These are phyloP conservation scores for Chalaropsis thielavioides DNA, from an alignment of 2,329 filamentous ascomycete species.

Conservation along the genomic window DNA sequence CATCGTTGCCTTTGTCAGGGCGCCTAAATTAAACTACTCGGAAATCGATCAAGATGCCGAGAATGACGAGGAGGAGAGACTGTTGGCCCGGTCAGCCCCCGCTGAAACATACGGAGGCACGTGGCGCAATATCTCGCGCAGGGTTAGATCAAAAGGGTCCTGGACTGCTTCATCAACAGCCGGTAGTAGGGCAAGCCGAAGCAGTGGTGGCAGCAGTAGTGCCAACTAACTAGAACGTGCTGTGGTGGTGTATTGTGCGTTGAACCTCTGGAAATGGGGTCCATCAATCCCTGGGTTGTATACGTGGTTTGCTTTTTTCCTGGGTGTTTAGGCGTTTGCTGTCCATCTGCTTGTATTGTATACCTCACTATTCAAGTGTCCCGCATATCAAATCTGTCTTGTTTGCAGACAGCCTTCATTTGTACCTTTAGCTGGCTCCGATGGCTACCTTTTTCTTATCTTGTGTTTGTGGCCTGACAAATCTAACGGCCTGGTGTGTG, in stretches of 20 bases:
- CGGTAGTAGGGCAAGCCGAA: background rate
- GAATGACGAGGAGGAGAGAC: slow-evolving; percentile 82
- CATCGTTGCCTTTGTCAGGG: slow-evolving; percentile 61
- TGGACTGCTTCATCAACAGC: background rate
- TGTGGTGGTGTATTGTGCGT: background rate
- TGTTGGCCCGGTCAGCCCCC: slow-evolving; percentile 78
- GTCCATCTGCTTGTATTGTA: background rate
- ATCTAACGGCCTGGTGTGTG: slow-evolving; percentile 52
- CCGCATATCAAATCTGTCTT: background rate
- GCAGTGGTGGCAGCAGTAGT: background rate
- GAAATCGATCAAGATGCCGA: slow-evolving; percentile 81
- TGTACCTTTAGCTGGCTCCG: slow-evolving; percentile 24
- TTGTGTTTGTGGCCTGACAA: slow-evolving; percentile 27
- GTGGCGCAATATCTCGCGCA: slow-evolving; percentile 9
- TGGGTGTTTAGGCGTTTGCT: background rate
- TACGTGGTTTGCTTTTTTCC: background rate
- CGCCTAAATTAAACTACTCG: slow-evolving; percentile 60
- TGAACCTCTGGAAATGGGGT: background rate
- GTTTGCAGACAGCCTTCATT: slow-evolving; percentile 1
- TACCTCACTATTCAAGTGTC: slow-evolving; percentile 3
- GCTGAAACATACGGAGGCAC: slow-evolving; percentile 24
- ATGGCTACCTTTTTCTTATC: slow-evolving; percentile 26
- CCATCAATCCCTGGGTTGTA: background rate
- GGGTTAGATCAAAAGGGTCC: slow-evolving; percentile 9
- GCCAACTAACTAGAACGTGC: background rate